Conservation (phyloP, 1,284 basidiomycete genomes). For the Pascua sp. region DNA sequence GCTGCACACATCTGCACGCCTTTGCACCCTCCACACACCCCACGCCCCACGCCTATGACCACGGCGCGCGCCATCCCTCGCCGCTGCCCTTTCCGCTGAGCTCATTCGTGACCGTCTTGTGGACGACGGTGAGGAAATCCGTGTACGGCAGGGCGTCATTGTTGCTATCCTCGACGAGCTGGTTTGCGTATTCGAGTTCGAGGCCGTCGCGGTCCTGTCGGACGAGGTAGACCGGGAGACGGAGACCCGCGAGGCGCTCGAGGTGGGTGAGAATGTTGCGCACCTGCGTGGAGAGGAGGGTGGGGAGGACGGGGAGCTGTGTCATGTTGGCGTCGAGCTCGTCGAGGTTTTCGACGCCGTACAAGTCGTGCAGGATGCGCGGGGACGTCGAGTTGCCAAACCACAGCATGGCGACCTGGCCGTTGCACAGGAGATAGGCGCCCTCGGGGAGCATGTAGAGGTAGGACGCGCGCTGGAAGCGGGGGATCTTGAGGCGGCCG, state of each 20-base stretch:
- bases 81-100: slow-evolving; percentile 41
- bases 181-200: slow-evolving; percentile 95
- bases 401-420: slow-evolving; percentile 88
- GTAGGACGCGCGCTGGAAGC: slow-evolving; percentile 79
- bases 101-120: slow-evolving; percentile 49
- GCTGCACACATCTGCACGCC: no score
- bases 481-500: slow-evolving; percentile 66
- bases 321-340: slow-evolving; percentile 70
- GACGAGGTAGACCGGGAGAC: slow-evolving; percentile 70
- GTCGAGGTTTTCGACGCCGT: slow-evolving; percentile 75
- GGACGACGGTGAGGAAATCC: slow-evolving; percentile 57
- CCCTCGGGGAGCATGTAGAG: slow-evolving; percentile 86
- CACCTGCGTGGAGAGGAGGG: slow-evolving; percentile 76
- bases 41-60: slow-evolving; percentile 16
- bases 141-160: slow-evolving; percentile 87
- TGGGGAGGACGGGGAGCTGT: slow-evolving; percentile 68
- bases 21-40: no score
- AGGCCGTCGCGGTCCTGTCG: slow-evolving; percentile 90
- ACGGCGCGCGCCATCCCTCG: slow-evolving; percentile 46
- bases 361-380: slow-evolving; percentile 77
- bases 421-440: slow-evolving; percentile 89
- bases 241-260: slow-evolving; percentile 61
- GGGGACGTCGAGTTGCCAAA: slow-evolving; percentile 78
- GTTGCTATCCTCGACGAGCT: slow-evolving; percentile 95
- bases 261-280: slow-evolving; percentile 76